These are phyloP conservation scores for Thoreauomyces humboldtii DNA, from an alignment of 192 early-diverging fungal species.

Conservation along the genomic window DNA sequence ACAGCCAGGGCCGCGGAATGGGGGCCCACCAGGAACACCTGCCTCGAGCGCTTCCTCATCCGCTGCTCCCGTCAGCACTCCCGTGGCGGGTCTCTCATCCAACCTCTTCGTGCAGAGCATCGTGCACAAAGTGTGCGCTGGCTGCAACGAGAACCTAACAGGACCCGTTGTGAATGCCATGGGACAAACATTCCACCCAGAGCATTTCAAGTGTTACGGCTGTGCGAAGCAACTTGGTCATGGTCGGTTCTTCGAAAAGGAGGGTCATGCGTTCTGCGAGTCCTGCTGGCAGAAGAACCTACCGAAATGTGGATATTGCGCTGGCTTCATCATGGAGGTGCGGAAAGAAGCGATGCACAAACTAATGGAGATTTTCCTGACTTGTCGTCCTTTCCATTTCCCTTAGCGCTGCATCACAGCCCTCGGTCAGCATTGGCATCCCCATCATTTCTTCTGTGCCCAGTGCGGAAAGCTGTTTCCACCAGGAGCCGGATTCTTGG, in stretches of 20 bases:
- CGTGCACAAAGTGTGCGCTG: constrained; percentile 1
- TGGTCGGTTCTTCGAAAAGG: constrained; percentile 29
- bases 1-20: no score
- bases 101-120: background rate
- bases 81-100: no score
- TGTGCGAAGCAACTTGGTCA: constrained; percentile 22
- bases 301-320: constrained; percentile 37
- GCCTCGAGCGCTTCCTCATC: no score
- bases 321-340: constrained; percentile 30
- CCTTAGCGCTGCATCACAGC: constrained; percentile 38
- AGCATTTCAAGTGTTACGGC: constrained; percentile 27
- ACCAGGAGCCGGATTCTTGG: constrained; percentile 32
- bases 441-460: constrained; percentile 45
- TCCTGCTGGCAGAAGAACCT: constrained; percentile 17
- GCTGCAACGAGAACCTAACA: constrained; percentile 5
- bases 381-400: no score
- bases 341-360: background rate
- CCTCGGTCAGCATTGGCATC: constrained; percentile 33
- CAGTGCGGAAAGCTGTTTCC: constrained; percentile 41
- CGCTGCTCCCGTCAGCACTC: no score
- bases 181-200: constrained; percentile 29
- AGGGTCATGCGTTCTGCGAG: constrained; percentile 18
- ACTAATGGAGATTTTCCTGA: background rate
- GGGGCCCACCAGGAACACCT: no score
- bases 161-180: constrained; percentile 25